These are phyloP conservation scores for Furcasterigmium sp. DNA, from an alignment of 2,329 filamentous ascomycete species.

Conservation along the genomic window DNA sequence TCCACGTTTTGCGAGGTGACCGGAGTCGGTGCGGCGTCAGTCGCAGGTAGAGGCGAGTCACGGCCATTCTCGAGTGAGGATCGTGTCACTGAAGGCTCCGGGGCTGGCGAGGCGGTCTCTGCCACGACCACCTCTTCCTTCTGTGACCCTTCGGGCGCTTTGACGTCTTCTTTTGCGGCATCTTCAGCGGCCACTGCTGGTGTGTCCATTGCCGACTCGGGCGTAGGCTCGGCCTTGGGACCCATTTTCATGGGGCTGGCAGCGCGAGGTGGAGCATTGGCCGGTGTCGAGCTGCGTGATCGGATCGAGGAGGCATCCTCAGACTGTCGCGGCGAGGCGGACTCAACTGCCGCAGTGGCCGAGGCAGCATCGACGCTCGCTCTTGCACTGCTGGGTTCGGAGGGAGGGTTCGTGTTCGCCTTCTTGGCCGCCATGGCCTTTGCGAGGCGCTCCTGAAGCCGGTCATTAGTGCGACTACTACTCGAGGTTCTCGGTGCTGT, in stretches of 20 bases:
- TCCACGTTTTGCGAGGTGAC: slow-evolving; percentile 1
- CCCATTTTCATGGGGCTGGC: background rate
- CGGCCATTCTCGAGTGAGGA: background rate
- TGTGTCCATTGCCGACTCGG: background rate
- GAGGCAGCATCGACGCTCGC: background rate
- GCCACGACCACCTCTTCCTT: background rate
- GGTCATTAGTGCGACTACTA: slow-evolving; percentile 63
- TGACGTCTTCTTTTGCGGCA: background rate
- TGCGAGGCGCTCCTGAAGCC: slow-evolving; percentile 83
- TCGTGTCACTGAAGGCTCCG: background rate
- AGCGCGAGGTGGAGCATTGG: background rate
- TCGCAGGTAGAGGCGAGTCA: background rate
- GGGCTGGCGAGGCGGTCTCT: slow-evolving; percentile 6
- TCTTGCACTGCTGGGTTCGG: slow-evolving; percentile 6
- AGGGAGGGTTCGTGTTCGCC: slow-evolving; percentile 4
- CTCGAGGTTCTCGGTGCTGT: slow-evolving; percentile 59
- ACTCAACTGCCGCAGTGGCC: background rate
- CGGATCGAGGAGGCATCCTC: background rate
- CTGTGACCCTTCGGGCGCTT: too few relatives aligned
- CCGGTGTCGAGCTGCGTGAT: background rate
- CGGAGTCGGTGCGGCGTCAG: background rate
- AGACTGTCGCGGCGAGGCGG: background rate
- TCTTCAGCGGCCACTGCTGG: background rate
- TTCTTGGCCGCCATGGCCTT: slow-evolving; percentile 73
- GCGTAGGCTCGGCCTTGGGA: background rate